Conservation (phyloP, 129 eudicot genomes). For the Pulicaria dysenterica region DNA sequence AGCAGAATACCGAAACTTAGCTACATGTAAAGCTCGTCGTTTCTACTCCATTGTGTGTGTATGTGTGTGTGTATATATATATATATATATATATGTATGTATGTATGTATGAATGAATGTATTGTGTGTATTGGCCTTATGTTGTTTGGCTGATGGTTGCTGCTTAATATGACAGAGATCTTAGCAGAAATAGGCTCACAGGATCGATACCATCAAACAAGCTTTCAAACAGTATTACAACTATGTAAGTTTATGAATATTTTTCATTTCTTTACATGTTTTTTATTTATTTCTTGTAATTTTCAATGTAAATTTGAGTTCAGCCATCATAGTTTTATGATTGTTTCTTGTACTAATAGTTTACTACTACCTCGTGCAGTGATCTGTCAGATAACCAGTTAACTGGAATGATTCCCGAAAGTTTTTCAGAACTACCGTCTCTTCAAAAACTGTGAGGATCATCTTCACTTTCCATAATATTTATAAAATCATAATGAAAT, state of each 20-base stretch:
- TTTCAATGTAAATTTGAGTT: background rate
- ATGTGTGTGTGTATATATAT: background rate
- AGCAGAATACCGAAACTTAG: slow-evolving; percentile 51
- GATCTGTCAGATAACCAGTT: slow-evolving; percentile 60
- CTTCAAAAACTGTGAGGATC: slow-evolving; percentile 77
- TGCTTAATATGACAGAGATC: slow-evolving; percentile 51
- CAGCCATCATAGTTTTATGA: background rate
- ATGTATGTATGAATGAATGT: background rate
- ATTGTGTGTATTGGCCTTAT: slow-evolving; percentile 2
- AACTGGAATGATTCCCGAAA: slow-evolving; percentile 68
- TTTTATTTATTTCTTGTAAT: background rate
- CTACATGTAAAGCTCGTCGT: slow-evolving; percentile 51
- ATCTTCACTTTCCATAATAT: background rate
- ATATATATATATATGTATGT: background rate
- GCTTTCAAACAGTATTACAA: slow-evolving; percentile 55
- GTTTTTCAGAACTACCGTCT: slow-evolving; percentile 58
- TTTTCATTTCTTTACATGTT: background rate
- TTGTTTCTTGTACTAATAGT: background rate
- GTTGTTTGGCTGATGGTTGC: slow-evolving; percentile 17
- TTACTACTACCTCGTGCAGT: slow-evolving; percentile 46
- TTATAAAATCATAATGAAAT: background rate
- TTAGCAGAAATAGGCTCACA: slow-evolving; percentile 64
- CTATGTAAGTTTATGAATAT: slow-evolving; percentile 47
- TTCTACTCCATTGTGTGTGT: background rate
- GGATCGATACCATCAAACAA: slow-evolving; percentile 61